Conservation (phyloP, 306 rosid species). For the Vicia sativa region DNA sequence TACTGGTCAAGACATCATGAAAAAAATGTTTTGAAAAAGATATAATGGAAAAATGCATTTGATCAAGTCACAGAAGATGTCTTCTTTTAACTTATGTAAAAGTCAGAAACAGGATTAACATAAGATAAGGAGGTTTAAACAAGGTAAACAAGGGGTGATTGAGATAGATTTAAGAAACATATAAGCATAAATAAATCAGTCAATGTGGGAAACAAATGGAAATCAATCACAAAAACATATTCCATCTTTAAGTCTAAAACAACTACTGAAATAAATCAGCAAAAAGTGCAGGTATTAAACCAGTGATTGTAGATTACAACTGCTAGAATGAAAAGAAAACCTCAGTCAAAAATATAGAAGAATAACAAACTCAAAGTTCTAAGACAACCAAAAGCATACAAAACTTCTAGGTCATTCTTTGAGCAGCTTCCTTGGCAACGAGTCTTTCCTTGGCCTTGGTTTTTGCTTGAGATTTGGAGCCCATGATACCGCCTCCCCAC, state of each 20-base stretch:
- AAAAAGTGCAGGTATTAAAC: background rate
- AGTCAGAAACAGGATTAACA: background rate
- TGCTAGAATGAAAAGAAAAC: conserved; percentile 26
- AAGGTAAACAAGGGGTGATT: background rate
- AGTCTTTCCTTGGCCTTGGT: conserved; percentile 71
- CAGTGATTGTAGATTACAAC: conserved; percentile 19
- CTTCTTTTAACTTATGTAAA: background rate
- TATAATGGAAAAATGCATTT: too few species aligned
- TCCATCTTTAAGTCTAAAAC: conserved; percentile 24
- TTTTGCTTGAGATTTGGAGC: conserved; percentile 80
- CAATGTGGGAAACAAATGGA: background rate
- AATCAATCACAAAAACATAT: conserved; percentile 1
- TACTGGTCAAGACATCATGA: too few species aligned
- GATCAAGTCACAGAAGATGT: background rate
- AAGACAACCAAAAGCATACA: conserved; percentile 5
- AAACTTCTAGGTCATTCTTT: conserved; percentile 58
- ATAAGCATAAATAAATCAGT: background rate
- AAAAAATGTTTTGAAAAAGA: too few species aligned
- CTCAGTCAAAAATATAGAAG: conserved; percentile 15
- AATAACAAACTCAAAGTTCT: conserved; percentile 21
- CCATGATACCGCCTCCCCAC: conserved; percentile 94
- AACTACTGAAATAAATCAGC: conserved; percentile 24
- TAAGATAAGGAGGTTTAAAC: background rate
- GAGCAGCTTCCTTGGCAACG: conserved; percentile 82
- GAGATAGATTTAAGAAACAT: background rate